Percentiles rank a stretch among this genome's conserved stretches.
These are phyloP conservation scores for Hyphodiscus sp. DNA, from an alignment of 2,329 filamentous ascomycete genomes.

Conservation along the genomic window DNA sequence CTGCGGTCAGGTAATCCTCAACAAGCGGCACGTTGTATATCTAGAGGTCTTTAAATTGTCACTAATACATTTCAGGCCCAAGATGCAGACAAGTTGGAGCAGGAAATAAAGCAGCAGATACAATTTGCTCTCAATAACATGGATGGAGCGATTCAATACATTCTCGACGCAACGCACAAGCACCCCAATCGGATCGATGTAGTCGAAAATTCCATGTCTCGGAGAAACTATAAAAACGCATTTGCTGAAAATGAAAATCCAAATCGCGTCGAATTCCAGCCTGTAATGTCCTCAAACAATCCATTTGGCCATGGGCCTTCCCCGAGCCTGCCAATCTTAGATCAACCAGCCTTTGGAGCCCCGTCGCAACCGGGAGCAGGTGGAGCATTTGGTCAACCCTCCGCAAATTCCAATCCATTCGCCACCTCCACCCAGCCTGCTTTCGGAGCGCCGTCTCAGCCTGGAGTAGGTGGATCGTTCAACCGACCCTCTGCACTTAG, in stretches of 20 bases:
- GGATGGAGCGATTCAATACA: conserved; percentile 64
- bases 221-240: conserved; percentile 25
- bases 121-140: conserved; percentile 62
- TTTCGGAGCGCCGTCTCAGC: conserved; percentile 3
- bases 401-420: conserved; percentile 30
- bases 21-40: conserved; percentile 32
- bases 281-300: not conserved
- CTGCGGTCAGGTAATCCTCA: conserved; percentile 53
- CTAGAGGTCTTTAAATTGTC: not conserved
- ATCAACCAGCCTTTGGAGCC: conserved; percentile 21
- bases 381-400: conserved; percentile 35
- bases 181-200: conserved; percentile 72
- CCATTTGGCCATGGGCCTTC: conserved; percentile 9
- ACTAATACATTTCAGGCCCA: conserved; percentile 40
- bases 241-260: conserved; percentile 8
- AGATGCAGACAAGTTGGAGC: conserved; percentile 54
- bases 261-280: not conserved
- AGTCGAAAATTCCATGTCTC: conserved; percentile 34
- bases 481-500: conserved; percentile 33
- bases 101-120: conserved; percentile 64
- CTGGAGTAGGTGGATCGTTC: conserved; percentile 24
- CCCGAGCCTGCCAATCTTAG: conserved; percentile 22
- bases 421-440: conserved; percentile 13
- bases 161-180: conserved; percentile 57
- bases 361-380: conserved; percentile 1